These are phyloP conservation scores for Clonostachys solani DNA, from an alignment of 2,329 filamentous ascomycete species.

Conservation along the genomic window DNA sequence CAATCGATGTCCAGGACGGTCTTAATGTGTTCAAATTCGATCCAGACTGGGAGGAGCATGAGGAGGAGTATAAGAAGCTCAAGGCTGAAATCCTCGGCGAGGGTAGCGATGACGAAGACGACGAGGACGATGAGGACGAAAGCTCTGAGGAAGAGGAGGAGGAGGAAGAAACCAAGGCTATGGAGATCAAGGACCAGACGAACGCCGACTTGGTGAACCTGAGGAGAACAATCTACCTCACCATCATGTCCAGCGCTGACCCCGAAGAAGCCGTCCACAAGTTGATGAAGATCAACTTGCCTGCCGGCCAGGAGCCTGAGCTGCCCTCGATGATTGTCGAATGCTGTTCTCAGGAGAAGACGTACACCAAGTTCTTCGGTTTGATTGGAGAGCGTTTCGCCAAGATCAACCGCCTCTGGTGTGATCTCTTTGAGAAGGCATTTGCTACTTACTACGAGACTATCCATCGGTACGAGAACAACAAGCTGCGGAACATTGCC, in stretches of 20 bases:
- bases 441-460: conserved; percentile 96
- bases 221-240: conserved; percentile 91
- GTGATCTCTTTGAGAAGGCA: conserved; percentile 82
- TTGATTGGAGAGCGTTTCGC: conserved; percentile 91
- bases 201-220: conserved; percentile 95
- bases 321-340: conserved; percentile 96
- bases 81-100: conserved; percentile 94
- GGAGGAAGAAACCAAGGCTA: conserved; percentile 71
- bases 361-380: conserved; percentile 96
- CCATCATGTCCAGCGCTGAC: conserved; percentile 93
- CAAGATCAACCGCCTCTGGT: conserved; percentile 94
- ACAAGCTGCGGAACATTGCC: conserved; percentile 89
- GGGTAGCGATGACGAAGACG: conserved; percentile 78
- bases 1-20: conserved; percentile 78
- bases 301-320: conserved; percentile 81
- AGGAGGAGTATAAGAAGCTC: conserved; percentile 83
- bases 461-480: conserved; percentile 95
- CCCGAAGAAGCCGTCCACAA: conserved; percentile 98
- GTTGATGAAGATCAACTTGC: conserved; percentile 89
- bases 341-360: conserved; percentile 93
- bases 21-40: conserved; percentile 97
- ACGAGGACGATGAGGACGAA: conserved; percentile 52
- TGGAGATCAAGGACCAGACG: conserved; percentile 97
- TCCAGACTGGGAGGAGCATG: conserved; percentile 82
- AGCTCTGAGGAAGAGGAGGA: conserved; percentile 69